Base-by-base conservation (phyloP, 192 early-diverging fungal genomes). In the Backusella mclennaniae region DNA sequence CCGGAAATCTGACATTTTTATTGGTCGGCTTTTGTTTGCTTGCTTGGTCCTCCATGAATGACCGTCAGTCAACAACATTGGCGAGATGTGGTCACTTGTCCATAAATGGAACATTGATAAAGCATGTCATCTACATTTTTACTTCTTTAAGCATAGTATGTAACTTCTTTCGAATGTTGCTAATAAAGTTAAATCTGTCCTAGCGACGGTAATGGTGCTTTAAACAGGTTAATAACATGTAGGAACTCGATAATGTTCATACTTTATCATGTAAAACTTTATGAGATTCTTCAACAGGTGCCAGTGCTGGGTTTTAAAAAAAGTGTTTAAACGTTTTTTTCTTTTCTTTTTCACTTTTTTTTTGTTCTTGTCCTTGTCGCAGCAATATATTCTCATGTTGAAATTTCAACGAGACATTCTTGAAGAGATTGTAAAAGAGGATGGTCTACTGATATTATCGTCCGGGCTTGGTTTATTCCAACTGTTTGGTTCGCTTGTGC, bases 381-480 rank as follows among this genome's bases (percentile, higher is more conserved):
- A 56, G 53, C 53, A 56, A 56, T 56, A n/a, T 6, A 23, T 19
- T 21, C 8, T 36, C 59, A 79, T 79, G 78, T 36, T 94, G 15
- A 79, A 85, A 71, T 94, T 90, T 70, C 93, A 94, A 71, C 86
- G 88, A 39, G 83, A 87, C 77, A 89, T 94, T 52, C 76, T 94
- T 4, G 86, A 87, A 44, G 87, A 89, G 6, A 69, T 94, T 29
- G 81, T 92, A 4, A 87, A 85, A n/a, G 92, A 94, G 52, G 94
- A 96, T 79, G 95, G 92, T 1, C 81, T 98, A 9, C 85, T 96
- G 42, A 89, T 98, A 12, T 77, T 92, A 33, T 90, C 93, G 0
- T 85, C 88, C 17, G 97, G 97, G 0, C 88, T 98, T 0, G 95
- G 96, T 1, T 81, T 96, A 41, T 78, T 85, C 9, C 83, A 81